phyloP scores from a whole-genome alignment of 805 yeast genomes.

The Naumovozyma baii region DNA sequence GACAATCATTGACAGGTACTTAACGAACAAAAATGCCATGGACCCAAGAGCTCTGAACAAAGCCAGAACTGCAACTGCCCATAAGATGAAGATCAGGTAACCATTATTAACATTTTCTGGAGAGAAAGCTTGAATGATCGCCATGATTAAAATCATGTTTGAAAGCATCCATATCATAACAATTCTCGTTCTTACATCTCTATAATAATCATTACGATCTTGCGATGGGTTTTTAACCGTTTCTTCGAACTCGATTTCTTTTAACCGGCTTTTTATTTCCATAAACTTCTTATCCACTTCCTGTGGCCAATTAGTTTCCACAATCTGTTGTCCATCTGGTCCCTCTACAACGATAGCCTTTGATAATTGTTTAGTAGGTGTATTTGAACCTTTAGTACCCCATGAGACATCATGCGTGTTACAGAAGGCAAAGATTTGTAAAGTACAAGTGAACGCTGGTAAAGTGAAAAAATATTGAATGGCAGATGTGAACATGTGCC shows the following conservation, averaged over 20 bases:
- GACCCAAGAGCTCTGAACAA: slow-evolving; percentile 79
- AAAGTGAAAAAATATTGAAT: slow-evolving; percentile 79
- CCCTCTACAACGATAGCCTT: slow-evolving; percentile 74
- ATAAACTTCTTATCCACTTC: slow-evolving; percentile 31
- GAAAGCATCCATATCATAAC: slow-evolving; percentile 91
- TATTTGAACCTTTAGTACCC: slow-evolving; percentile 96
- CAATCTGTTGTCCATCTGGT: slow-evolving; percentile 75
- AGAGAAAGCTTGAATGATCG: slow-evolving; percentile 72
- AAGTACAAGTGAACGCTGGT: slow-evolving; percentile 85
- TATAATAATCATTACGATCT: slow-evolving; percentile 70
- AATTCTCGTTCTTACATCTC: slow-evolving; percentile 89
- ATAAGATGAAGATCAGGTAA: slow-evolving; percentile 73
- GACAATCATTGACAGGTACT: slow-evolving; percentile 33
- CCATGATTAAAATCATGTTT: slow-evolving; percentile 74
- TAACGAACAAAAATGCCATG: slow-evolving; percentile 46
- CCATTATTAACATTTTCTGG: slow-evolving; percentile 59
- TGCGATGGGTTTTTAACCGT: slow-evolving; percentile 23
- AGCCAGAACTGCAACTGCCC: slow-evolving; percentile 87
- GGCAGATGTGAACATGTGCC: slow-evolving; percentile 88
- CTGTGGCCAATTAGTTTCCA: slow-evolving; percentile 42
- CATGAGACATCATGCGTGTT: slow-evolving; percentile 97
- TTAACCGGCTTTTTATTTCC: slow-evolving; percentile 31
- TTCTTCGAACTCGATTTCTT: slow-evolving; percentile 28
- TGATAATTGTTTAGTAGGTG: slow-evolving; percentile 58
- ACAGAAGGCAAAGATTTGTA: slow-evolving; percentile 94